Evolutionary conservation across 2,329 filamentous ascomycete species (phyloP), one percentile per base, ranked within the genome.

Genomic region (Fusarium agapanthi): DNA sequence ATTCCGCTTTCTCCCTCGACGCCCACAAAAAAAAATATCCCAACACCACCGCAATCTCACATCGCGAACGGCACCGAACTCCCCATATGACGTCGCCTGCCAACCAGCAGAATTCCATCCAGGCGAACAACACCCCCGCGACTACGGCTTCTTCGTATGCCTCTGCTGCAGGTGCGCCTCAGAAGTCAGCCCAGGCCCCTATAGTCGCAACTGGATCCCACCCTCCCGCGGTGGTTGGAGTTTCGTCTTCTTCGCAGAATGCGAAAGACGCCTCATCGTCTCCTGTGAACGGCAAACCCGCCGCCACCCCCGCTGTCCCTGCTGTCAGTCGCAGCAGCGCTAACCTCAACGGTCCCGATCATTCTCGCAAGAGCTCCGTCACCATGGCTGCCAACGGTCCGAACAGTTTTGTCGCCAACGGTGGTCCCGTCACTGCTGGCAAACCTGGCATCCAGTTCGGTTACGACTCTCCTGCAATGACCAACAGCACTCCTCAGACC

Each of bases 381-480:
- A 97, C 95, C 78, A 97, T 98, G 86, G 95, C 90, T 82, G 92
- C 94, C 76, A 93, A 93, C 80, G 93, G 92, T 76, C 89, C 93
- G 62, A 93, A 88, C 76, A 91, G 91, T 79, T 93, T 90, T 81
- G 89, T 91, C 69, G 88, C 92, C 76, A 97, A 97, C 86, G 94
- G 94, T 77, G 92, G 90, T 67, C 79, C 84, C 44, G 82, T 83
- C 62, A 89, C 90, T 44, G 86, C 84, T 69, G 86, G 82, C 84
- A 91, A 89, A 84, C 85, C 88, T 75, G 87, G 86, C 75, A 93
- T 96, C 80, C 93, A 93, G 85, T 97, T 97, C 78, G 95, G 94
- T 75, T 95, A 94, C 79, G 89, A 92, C 74, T 93, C 92, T 83
- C 87, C 90, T 76, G 87, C 88, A 79, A 86, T 89, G 76, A 86